These are phyloP conservation scores for Termitomyces bulborhizus DNA, from an alignment of 768 basidiomycete species.

Conservation along the genomic window DNA sequence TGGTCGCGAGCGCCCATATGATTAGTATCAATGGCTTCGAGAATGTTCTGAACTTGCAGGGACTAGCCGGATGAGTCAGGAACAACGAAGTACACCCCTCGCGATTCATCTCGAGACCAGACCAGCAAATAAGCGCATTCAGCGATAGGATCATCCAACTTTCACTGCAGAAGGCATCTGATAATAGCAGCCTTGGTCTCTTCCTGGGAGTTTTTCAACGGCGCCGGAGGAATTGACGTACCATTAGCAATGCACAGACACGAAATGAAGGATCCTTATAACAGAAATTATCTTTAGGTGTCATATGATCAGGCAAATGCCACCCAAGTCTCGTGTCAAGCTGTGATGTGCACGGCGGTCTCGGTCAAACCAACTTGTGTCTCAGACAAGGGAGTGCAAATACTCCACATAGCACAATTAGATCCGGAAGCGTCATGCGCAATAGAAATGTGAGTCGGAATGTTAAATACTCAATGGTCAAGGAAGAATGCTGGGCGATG, in stretches of 20 bases:
- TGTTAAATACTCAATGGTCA: slow-evolving; percentile 39
- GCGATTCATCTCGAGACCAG: slow-evolving; percentile 39
- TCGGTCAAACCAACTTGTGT: slow-evolving; percentile 67
- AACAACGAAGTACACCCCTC: slow-evolving; percentile 41
- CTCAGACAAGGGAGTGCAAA: slow-evolving; percentile 23
- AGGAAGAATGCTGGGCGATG: no score
- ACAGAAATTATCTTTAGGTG: slow-evolving; percentile 53
- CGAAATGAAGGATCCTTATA: slow-evolving; percentile 51
- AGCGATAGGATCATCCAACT: slow-evolving; percentile 7
- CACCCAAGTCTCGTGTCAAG: background rate
- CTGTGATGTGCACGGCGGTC: slow-evolving; percentile 61
- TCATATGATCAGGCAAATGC: background rate
- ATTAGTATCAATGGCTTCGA: slow-evolving; percentile 53
- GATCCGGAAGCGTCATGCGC: slow-evolving; percentile 37
- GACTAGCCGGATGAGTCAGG: slow-evolving; percentile 46
- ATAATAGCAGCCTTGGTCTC: slow-evolving; percentile 56
- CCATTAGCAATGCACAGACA: slow-evolving; percentile 55
- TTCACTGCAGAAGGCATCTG: slow-evolving; percentile 63
- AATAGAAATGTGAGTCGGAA: background rate
- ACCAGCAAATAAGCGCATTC: background rate
- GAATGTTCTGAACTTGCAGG: slow-evolving; percentile 54
- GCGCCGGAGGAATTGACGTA: slow-evolving; percentile 19
- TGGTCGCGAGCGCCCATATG: slow-evolving; percentile 35
- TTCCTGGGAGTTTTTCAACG: slow-evolving; percentile 16
- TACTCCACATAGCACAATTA: slow-evolving; percentile 61